Evolutionary conservation across 2,329 filamentous ascomycete genomes (phyloP).

Genomic region (Huntiella moniliformis): DNA sequence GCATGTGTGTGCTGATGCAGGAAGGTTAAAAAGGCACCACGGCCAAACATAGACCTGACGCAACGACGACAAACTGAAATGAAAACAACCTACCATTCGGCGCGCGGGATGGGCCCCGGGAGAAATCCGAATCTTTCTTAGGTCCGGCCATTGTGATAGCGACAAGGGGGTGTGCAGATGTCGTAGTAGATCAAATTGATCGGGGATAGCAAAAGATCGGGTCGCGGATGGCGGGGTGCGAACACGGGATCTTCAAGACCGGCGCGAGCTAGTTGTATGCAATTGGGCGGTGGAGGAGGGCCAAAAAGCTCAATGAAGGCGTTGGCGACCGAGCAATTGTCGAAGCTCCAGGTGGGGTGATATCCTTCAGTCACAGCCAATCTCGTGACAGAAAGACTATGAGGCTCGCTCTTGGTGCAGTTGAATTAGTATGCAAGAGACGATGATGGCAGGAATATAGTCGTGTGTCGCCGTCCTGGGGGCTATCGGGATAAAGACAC

Average conservation of each 20-base stretch:
- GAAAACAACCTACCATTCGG: constrained; percentile 21
- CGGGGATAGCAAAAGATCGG: background rate
- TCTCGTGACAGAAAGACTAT: too few species aligned
- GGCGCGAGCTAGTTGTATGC: background rate
- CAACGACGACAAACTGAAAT: background rate
- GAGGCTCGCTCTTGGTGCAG: too few species aligned
- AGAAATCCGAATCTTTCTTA: constrained; percentile 21
- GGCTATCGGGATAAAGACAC: background rate
- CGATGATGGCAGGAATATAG: background rate
- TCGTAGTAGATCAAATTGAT: background rate
- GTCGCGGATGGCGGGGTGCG: background rate
- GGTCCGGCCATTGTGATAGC: constrained; percentile 20
- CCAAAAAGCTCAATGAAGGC: constrained; percentile 6
- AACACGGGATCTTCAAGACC: background rate
- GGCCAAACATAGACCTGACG: background rate
- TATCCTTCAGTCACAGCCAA: too few species aligned
- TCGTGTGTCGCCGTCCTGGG: background rate
- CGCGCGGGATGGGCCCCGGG: constrained; percentile 14
- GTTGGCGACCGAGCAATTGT: constrained; percentile 1
- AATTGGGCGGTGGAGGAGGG: background rate
- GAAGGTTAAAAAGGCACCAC: constrained; percentile 6
- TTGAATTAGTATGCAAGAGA: too few species aligned
- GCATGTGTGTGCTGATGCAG: background rate
- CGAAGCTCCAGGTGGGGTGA: constrained; percentile 1
- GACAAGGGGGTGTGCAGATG: constrained; percentile 3